Percentiles rank a stretch among this genome's conserved stretches.
Conservation (phyloP, 768 basidiomycete species). For the Artomyces pyxidatus region DNA sequence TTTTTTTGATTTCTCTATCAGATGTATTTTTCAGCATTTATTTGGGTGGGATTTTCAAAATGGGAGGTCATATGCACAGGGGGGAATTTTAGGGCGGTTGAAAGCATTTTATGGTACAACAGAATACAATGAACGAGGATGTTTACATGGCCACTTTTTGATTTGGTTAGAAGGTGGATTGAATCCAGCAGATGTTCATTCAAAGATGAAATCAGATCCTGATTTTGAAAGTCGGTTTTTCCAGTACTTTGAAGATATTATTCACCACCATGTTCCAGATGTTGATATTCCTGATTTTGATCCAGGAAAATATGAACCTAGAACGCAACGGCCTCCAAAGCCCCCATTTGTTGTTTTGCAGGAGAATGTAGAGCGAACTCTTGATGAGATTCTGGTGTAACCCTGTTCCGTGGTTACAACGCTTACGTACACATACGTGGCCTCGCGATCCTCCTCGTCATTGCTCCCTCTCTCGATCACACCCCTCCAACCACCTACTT, state of each 20-base stretch:
- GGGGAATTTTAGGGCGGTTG: slow-evolving; percentile 25
- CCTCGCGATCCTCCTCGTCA: too few species aligned
- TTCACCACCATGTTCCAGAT: slow-evolving; percentile 24
- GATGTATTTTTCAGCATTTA: slow-evolving; percentile 19
- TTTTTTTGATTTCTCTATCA: slow-evolving; percentile 24
- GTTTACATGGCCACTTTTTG: slow-evolving; percentile 26
- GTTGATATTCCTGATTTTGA: slow-evolving; percentile 17
- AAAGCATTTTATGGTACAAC: slow-evolving; percentile 23
- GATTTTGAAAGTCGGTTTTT: slow-evolving; percentile 21
- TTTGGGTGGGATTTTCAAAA: slow-evolving; percentile 23
- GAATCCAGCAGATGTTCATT: slow-evolving; percentile 27
- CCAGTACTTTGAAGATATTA: slow-evolving; percentile 25
- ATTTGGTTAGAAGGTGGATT: slow-evolving; percentile 23
- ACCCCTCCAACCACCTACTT: too few species aligned
- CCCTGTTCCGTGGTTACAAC: too few species aligned
- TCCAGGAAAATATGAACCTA: slow-evolving; percentile 18
- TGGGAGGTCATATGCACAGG: slow-evolving; percentile 3
- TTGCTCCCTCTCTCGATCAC: too few species aligned
- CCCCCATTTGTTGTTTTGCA: too few species aligned
- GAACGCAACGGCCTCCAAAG: slow-evolving; percentile 17
- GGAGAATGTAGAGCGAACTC: too few species aligned
- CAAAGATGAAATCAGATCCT: slow-evolving; percentile 6
- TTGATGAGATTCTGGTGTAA: too few species aligned
- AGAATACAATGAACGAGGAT: slow-evolving; percentile 22
- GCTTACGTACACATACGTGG: too few species aligned